Conservation (phyloP, 2,329 filamentous ascomycete species). For the Dothidotthia symphoricarpi region DNA sequence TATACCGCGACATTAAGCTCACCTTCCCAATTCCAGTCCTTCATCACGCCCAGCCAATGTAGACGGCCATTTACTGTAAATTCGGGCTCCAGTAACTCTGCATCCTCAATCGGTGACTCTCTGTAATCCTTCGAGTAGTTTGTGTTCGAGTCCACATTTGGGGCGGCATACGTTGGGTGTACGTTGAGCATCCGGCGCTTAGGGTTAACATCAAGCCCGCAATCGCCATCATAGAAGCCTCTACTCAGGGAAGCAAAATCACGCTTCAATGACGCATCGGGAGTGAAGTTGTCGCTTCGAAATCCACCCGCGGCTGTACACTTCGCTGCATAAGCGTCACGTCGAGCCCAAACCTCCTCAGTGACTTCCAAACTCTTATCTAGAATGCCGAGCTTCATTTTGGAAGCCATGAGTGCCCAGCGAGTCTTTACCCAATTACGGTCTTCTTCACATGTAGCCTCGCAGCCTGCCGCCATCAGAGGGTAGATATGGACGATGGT, state of each 20-base stretch:
- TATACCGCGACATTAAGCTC: slow-evolving; percentile 24
- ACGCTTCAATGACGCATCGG: slow-evolving; percentile 20
- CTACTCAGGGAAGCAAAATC: slow-evolving; percentile 20
- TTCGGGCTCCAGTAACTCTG: slow-evolving; percentile 54
- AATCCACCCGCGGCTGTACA: slow-evolving; percentile 9
- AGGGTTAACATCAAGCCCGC: slow-evolving; percentile 19
- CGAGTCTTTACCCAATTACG: slow-evolving; percentile 63
- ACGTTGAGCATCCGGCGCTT: slow-evolving; percentile 25
- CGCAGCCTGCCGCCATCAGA: slow-evolving; percentile 65
- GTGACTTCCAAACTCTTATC: slow-evolving; percentile 65
- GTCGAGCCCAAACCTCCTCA: slow-evolving; percentile 64
- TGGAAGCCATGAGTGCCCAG: slow-evolving; percentile 60
- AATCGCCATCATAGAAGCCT: slow-evolving; percentile 18
- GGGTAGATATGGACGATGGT: slow-evolving; percentile 70
- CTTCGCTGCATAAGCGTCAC: slow-evolving; percentile 53
- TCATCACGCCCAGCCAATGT: slow-evolving; percentile 72
- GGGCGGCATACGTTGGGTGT: slow-evolving; percentile 1
- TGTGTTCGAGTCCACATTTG: neutral
- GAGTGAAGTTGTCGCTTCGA: slow-evolving; percentile 9
- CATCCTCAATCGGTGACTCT: slow-evolving; percentile 5
- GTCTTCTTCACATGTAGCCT: slow-evolving; percentile 59
- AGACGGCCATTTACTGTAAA: slow-evolving; percentile 64
- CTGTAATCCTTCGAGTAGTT: too few species aligned
- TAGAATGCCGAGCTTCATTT: slow-evolving; percentile 67
- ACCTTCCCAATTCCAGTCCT: slow-evolving; percentile 72